Evolutionary conservation across 345 rosid genomes (phyloP).

Genomic region (Anastatica hierochuntica): DNA sequence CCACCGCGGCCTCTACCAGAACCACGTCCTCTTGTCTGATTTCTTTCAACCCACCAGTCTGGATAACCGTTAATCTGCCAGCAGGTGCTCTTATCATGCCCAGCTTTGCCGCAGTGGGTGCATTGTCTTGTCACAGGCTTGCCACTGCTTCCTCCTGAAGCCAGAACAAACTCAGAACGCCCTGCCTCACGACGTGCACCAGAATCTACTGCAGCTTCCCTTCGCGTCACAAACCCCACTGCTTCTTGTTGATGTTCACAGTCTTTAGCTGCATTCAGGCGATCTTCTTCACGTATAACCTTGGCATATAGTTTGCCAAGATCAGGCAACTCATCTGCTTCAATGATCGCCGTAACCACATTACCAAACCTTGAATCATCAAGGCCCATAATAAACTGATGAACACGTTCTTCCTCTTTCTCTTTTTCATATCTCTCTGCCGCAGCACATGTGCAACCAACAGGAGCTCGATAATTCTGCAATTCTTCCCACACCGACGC

Average conservation of each 20-base stretch:
- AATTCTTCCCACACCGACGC: too few species aligned
- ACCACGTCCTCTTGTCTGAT: not conserved
- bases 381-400: not conserved
- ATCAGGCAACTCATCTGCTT: not conserved
- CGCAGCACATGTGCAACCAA: not conserved
- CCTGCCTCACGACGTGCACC: too few species aligned
- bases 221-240: not conserved
- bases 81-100: not conserved
- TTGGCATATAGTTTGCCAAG: not conserved
- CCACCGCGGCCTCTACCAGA: not conserved
- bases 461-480: too few species aligned
- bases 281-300: not conserved
- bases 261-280: not conserved
- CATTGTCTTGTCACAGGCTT: not conserved
- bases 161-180: too few species aligned
- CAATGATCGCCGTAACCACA: not conserved
- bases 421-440: not conserved
- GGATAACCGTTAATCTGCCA: not conserved
- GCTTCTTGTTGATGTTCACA: not conserved
- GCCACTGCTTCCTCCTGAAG: too few species aligned
- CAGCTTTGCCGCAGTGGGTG: not conserved
- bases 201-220: not conserved
- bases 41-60: too few species aligned
- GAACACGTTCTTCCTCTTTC: not conserved
- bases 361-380: not conserved